Percentiles rank a stretch among this genome's conserved stretches.
phyloP scores from a whole-genome alignment of 164 flowering plant species.

The Piper longum region DNA sequence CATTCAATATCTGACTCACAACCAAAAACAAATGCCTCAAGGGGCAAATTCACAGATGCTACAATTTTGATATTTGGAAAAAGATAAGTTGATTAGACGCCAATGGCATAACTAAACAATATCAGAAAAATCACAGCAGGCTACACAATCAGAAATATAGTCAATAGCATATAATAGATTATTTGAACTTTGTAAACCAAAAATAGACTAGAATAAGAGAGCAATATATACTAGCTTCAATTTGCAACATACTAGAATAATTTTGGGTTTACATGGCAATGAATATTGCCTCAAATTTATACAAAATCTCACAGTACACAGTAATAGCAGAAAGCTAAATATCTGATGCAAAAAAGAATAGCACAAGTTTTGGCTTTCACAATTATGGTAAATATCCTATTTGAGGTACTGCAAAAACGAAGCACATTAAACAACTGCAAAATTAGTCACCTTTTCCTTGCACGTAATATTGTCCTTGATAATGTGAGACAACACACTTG shows the following conservation, averaged over 20 bases:
- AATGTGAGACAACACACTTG: constrained; percentile 81
- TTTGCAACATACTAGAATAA: too few relatives aligned
- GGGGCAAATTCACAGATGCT: not conserved
- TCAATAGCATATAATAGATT: too few relatives aligned
- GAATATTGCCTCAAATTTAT: too few relatives aligned
- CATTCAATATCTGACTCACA: not conserved
- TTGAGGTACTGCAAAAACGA: not conserved
- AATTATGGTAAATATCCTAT: not conserved
- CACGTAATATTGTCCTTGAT: constrained; percentile 72
- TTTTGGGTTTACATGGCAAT: too few relatives aligned
- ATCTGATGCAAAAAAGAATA: too few relatives aligned
- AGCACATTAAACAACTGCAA: not conserved
- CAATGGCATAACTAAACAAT: not conserved
- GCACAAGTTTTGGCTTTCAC: not conserved
- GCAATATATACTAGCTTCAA: too few relatives aligned
- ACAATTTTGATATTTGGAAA: not conserved
- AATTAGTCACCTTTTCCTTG: constrained; percentile 65
- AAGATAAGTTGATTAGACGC: not conserved
- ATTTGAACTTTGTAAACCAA: too few relatives aligned
- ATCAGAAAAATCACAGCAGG: not conserved
- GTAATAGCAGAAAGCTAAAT: too few relatives aligned
- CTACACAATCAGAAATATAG: not conserved
- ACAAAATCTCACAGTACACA: too few relatives aligned
- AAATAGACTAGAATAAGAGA: too few relatives aligned
- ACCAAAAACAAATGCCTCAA: not conserved